These are phyloP conservation scores for Dorcoceras hygrometricum DNA, from an alignment of 257 asterid species.

Conservation along the genomic window DNA sequence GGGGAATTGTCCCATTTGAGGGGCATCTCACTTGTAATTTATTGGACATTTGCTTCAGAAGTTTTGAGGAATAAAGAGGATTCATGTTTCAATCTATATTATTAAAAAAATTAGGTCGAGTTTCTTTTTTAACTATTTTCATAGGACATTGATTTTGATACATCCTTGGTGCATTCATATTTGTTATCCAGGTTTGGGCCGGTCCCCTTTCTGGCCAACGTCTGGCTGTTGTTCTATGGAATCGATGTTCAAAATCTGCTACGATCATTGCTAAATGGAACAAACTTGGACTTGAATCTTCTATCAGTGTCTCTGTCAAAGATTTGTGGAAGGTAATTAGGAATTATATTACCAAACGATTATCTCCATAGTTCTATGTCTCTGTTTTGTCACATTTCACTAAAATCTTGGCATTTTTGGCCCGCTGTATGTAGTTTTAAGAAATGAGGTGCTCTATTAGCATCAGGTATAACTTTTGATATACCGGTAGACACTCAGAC, in stretches of 20 bases:
- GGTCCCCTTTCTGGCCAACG: conserved; percentile 87
- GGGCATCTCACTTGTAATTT: conserved; percentile 5
- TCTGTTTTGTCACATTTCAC: background rate
- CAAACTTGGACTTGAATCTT: conserved; percentile 72
- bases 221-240: conserved; percentile 77
- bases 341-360: background rate
- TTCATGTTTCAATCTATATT: background rate
- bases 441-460: background rate
- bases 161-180: conserved; percentile 1
- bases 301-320: conserved; percentile 59
- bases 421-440: background rate
- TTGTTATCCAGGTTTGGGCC: conserved; percentile 75
- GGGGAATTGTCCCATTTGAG: background rate
- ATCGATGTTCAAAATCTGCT: conserved; percentile 59
- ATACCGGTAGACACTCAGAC: too few relatives aligned
- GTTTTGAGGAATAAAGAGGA: background rate
- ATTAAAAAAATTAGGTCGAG: background rate
- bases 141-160: background rate
- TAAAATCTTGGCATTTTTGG: background rate
- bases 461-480: too few relatives aligned
- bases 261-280: conserved; percentile 64
- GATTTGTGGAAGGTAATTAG: conserved; percentile 85
- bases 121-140: background rate
- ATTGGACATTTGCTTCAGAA: background rate
- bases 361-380: background rate